A percentile compares a stretch with the other conserved stretches of the same genome.
phyloP scores from a whole-genome alignment of 129 eudicot species.

The Helianthus annuus region HanXRQr2.0-SUNRISE NC_035441.2:96143303-96143802 shows the following conservation, averaged over 20 bases:
- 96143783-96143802: no score
- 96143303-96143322: constrained; percentile 93
- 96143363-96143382: not conserved
- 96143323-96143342: constrained; percentile 95
- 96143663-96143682: constrained; percentile 98
- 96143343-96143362: not conserved
- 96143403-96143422: constrained; percentile 13
- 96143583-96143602: constrained; percentile 98
- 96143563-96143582: constrained; percentile 85
- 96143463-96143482: constrained; percentile 93
- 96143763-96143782: no score
- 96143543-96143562: constrained; percentile 95
- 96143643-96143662: constrained; percentile 86
- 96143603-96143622: constrained; percentile 72
- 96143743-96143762: no score
- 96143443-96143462: constrained; percentile 92
- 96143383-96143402: not conserved
- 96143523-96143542: no score
- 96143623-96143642: constrained; percentile 97
- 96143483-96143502: constrained; percentile 97
- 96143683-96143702: constrained; percentile 71
- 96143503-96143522: constrained; percentile 80
- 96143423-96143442: constrained; percentile 98
- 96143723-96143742: no score
- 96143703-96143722: no score